Conservation (phyloP, 2,329 filamentous ascomycete species). For the Aspergillus calidoustus region DNA sequence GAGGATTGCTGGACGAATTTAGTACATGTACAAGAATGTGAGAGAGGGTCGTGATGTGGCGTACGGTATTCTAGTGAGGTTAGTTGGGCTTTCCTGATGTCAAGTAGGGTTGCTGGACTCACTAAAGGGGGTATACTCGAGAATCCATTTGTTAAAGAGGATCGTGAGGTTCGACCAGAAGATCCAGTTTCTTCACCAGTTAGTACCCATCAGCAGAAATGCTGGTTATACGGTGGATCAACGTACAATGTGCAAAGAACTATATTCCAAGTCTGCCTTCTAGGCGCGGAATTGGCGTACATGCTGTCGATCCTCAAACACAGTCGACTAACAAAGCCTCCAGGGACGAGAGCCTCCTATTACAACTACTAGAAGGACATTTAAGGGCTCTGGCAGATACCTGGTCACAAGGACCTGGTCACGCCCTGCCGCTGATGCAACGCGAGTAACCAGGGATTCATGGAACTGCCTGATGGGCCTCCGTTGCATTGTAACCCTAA, state of each 20-base stretch:
- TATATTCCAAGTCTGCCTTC: slow-evolving; percentile 17
- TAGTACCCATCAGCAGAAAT: neutral
- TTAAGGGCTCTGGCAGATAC: neutral
- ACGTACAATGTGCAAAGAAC: slow-evolving; percentile 19
- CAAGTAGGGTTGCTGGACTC: slow-evolving; percentile 41
- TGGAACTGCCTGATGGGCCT: neutral
- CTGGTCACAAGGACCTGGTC: neutral
- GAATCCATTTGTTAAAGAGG: slow-evolving; percentile 97
- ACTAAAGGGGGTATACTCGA: slow-evolving; percentile 81
- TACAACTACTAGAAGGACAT: neutral
- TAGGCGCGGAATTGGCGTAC: neutral
- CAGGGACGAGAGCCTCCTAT: neutral
- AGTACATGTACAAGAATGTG: no score
- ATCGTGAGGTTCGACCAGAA: slow-evolving; percentile 55
- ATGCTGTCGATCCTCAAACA: neutral
- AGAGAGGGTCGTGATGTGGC: neutral
- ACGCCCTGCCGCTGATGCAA: neutral
- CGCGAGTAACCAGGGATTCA: neutral
- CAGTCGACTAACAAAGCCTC: neutral
- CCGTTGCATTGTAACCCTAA: slow-evolving; percentile 3
- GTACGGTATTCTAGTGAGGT: slow-evolving; percentile 23
- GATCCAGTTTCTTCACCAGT: slow-evolving; percentile 23
- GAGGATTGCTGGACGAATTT: slow-evolving; percentile 52
- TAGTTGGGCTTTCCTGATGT: neutral
- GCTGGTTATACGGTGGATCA: neutral